Base-by-base conservation (phyloP, 805 yeast genomes). In the Torulaspora quercuum region DNA sequence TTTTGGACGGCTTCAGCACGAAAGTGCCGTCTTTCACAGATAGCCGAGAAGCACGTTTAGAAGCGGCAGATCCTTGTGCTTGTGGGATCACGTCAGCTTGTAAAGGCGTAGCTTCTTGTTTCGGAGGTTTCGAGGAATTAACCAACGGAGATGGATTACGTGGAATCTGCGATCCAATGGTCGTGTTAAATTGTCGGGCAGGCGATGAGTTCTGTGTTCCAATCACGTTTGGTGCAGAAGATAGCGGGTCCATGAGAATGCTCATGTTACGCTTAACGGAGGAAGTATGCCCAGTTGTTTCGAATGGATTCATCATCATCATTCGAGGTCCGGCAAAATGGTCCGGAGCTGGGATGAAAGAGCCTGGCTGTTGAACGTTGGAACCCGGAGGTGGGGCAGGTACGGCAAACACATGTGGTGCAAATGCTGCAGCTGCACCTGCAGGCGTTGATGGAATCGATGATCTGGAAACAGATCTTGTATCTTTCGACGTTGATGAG, bases 251-350 rank as follows among this genome's bases (percentile, higher is more conserved):
- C 52, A 52, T 48, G 3, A 50, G 35, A 6, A 50, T 49, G 28
- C 55, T 53, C 50, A 46, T 51, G 23, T 50, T 52, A 24, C 57
- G 50, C 29, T 48, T 51, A 11, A 35, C 44, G 7, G 43, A 37
- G 3, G 48, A 36, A 8, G 46, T 42, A 19, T 43, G 42, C 13
- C 47, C 42, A 6, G 37, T 39, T 25, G 39, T 31, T 24, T 42
- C 57, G 35, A 48, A 55, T 8, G 58, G 55, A 27, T 47, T 50
- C 46, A 48, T 40, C 55, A 43, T 52, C 34, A 40, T 37, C 41
- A 42, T 42, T 16, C 46, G 23, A 7, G 38, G 41, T 9, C 42
- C 43, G 8, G 48, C 26, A 9, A 38, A 37, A 28, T 40, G 35
- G 10, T 37, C 42, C 19, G 43, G 30, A 11, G 44, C 21, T 3